A percentile compares a stretch with the other conserved stretches of the same genome.
Evolutionary conservation across 768 basidiomycete species (phyloP).

Genomic region (Nidula microcarpa): DNA sequence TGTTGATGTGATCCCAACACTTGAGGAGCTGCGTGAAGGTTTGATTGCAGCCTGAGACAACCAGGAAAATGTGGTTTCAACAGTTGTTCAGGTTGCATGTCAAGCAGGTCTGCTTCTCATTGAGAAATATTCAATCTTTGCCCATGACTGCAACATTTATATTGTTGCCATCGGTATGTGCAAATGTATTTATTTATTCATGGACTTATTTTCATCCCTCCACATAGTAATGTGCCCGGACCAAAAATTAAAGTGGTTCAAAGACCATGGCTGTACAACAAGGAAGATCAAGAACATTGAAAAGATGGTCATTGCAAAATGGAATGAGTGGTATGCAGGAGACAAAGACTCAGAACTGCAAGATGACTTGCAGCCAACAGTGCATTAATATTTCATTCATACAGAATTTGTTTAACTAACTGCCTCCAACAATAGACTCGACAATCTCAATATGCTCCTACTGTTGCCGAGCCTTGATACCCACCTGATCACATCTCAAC

Average conservation of each 20-base stretch:
- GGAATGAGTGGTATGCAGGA: background rate
- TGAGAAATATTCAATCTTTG: background rate
- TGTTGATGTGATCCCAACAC: background rate
- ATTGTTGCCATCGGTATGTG: background rate
- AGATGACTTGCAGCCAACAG: background rate
- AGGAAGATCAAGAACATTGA: too few relatives aligned
- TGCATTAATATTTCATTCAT: too few relatives aligned
- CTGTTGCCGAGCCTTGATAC: too few relatives aligned
- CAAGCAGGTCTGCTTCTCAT: background rate
- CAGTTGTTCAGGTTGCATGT: background rate
- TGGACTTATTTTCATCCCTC: background rate
- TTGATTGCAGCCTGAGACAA: background rate
- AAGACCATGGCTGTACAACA: too few relatives aligned
- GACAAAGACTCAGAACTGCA: background rate
- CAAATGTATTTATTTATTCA: background rate
- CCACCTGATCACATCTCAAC: background rate
- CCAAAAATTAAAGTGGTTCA: constrained; percentile 16
- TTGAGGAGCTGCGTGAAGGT: background rate
- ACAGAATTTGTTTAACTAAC: too few relatives aligned
- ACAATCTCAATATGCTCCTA: too few relatives aligned
- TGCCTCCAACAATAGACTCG: too few relatives aligned
- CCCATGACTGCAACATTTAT: background rate
- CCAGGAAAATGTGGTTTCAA: background rate
- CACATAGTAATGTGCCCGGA: constrained; percentile 8
- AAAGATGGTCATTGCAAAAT: constrained; percentile 1